These are phyloP conservation scores for Phytophthora sp. DNA, from an alignment of 352 stramenopile species.

Conservation along the genomic window DNA sequence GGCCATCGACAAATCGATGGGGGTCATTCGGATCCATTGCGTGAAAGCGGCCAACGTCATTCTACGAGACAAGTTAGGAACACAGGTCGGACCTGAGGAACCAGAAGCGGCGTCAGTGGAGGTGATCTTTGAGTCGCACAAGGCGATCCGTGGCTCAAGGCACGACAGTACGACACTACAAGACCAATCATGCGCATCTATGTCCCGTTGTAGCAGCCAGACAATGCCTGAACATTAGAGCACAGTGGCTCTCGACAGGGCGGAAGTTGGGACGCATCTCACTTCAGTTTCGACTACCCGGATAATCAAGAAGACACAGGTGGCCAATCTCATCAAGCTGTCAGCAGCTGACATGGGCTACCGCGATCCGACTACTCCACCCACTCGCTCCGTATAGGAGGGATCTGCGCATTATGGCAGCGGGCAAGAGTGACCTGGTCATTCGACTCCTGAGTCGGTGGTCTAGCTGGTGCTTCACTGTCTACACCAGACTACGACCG, in stretches of 20 bases:
- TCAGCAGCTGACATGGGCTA: not conserved
- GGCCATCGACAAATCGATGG: not conserved
- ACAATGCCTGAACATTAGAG: constrained; percentile 15
- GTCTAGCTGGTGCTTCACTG: not conserved
- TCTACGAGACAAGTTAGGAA: not conserved
- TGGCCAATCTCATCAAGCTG: not conserved
- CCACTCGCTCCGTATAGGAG: not conserved
- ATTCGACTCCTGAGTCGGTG: not conserved
- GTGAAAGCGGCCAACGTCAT: constrained; percentile 19
- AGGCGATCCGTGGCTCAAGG: too few species aligned
- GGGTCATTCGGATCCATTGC: not conserved
- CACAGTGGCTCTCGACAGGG: not conserved
- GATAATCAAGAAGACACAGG: not conserved
- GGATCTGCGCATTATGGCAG: not conserved
- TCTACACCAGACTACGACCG: not conserved
- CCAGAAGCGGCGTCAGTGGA: not conserved
- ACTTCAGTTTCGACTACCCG: constrained; percentile 5
- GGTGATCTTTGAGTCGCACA: constrained; percentile 12
- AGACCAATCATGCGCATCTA: not conserved
- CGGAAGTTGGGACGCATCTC: constrained; percentile 13
- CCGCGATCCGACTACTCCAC: not conserved
- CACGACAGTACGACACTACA: constrained; percentile 17
- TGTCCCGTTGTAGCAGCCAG: constrained; percentile 25
- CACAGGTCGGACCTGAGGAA: not conserved
- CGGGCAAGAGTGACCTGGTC: not conserved